Base-by-base conservation (phyloP, 1,284 basidiomycete genomes). In the Ceratobasidium sp. region DNA sequence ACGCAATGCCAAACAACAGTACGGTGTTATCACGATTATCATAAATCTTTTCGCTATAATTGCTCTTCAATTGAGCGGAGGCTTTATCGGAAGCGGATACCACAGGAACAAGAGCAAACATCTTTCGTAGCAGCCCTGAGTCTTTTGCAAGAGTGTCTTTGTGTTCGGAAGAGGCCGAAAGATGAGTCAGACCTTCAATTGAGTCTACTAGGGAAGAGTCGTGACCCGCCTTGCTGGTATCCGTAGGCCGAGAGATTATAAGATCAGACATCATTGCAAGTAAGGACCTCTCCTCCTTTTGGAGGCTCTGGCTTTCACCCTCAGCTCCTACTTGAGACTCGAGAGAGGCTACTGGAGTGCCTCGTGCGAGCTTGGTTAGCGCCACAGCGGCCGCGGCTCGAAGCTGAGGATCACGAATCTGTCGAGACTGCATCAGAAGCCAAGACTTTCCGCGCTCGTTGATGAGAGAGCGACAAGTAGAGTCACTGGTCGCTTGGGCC, bases 101-200 rank as follows among this genome's bases (percentile, higher is more conserved):
- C 33, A 76, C 61, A 12, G 84, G 85, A 9, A 84, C 82, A 23
- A 86, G 82, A 0, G 89, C 84, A 82, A 95, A 91, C 5, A 97
- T 87, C 44, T 87, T 85, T 68, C 87, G 87, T 61, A 96, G 86
- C 82, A 96, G 92, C 0, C 82, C 80, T 0, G 86, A 44, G 80
- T 93, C 89, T 18, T 86, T 85, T 18, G 91, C 89, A 60, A 97
- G 85, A 44, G 84, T 83, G 80, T 93, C 91, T 84, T 95, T 95
- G 80, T 94, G 87, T 0, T 84, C 80, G 0, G 94, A 88, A 80
- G 91, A 89, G 46, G 90, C 86, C 79, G 91, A 94, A 77, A 96
- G 89, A 84, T 97, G 94, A 9, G 94, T 94, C 71, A 98, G 86
- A 0, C 93, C 95, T 86, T 98, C 96, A 23, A 97, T 86, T 6